Base-by-base conservation (phyloP, 805 yeast species). In the Pichia occidentalis region DNA sequence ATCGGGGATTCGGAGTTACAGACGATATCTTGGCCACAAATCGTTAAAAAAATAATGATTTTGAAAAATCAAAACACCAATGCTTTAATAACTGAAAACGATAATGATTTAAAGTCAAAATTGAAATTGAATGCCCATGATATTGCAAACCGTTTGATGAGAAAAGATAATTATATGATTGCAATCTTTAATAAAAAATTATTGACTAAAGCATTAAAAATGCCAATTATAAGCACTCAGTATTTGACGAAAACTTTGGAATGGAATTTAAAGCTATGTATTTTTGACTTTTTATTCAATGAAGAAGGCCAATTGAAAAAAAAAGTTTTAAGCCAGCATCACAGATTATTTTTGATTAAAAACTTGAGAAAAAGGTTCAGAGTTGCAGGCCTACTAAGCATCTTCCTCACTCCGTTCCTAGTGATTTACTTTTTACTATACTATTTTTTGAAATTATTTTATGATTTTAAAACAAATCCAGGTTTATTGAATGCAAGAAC, bases 61-160 rank as follows among this genome's bases (percentile, higher is more conserved):
- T 61, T 92, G 35, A 75, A 84, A 48, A 87, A 86, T 51, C 86
- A 82, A 48, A 87, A 87, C 60, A 84, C 92, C 3, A 88, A 87
- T 59, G 86, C 92, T 6, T 62, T 75, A 17, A 73, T 82, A 1
- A 49, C 46, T 17, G 33, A 29, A 7, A 29, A 32, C 4, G 64
- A 66, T 8, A 68, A 66, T 43, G 88, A 82, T 53, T 66, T 77
- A 42, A 79, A 74, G 43, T 77, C 87, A 1, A 83, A 82, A 51
- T 74, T 77, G 36, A 68, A 88, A 46, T 68, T 92, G 37, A 90
- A 85, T 52, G 95, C 97, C 4, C 96, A 88, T 57, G 92, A 82
- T 51, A 85, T 92, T 36, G 97, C 97, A 11, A 94, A 92, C 55
- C 68, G 98, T 42, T 83, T 92, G 40, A 88, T 92, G 98, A 68